A percentile compares a stretch with the other conserved stretches of the same genome.
phyloP scores from a whole-genome alignment of 2,329 filamentous ascomycete species.

The Fusarium sp. region DNA sequence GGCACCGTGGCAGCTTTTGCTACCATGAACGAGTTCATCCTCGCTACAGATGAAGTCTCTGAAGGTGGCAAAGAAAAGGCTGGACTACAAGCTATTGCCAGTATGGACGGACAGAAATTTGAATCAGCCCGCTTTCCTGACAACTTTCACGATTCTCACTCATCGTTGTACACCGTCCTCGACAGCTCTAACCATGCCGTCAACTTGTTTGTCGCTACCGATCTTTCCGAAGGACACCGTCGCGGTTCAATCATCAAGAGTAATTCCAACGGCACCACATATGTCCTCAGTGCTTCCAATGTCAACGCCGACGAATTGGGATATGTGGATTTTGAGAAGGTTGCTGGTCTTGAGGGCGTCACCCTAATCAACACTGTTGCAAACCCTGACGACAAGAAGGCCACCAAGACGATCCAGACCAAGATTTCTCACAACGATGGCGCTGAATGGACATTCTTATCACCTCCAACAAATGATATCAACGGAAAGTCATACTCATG shows the following conservation, averaged over 20 bases:
- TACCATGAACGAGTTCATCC: constrained; percentile 96
- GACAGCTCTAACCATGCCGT: constrained; percentile 95
- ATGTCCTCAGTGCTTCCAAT: constrained; percentile 81
- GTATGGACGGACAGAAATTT: constrained; percentile 84
- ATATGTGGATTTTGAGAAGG: constrained; percentile 96
- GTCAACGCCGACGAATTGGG: constrained; percentile 83
- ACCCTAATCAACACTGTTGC: constrained; percentile 85
- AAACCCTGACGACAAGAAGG: constrained; percentile 79
- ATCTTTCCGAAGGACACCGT: constrained; percentile 70
- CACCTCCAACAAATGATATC: constrained; percentile 76
- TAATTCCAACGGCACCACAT: constrained; percentile 97
- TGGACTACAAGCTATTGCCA: constrained; percentile 81
- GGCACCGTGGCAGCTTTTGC: constrained; percentile 80
- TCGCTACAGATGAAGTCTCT: constrained; percentile 75
- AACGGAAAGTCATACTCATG: constrained; percentile 80
- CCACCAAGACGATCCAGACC: constrained; percentile 84
- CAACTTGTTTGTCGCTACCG: constrained; percentile 91
- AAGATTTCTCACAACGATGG: constrained; percentile 98
- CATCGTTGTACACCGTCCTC: constrained; percentile 89
- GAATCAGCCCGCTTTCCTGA: constrained; percentile 86
- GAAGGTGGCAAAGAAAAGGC: constrained; percentile 67
- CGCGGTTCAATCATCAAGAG: constrained; percentile 95
- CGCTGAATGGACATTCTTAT: constrained; percentile 82
- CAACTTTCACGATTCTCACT: constrained; percentile 81
- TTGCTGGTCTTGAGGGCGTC: constrained; percentile 91